Evolutionary conservation across 179 eudicot genomes (phyloP).

Genomic region (Pouteria campechiana): DNA sequence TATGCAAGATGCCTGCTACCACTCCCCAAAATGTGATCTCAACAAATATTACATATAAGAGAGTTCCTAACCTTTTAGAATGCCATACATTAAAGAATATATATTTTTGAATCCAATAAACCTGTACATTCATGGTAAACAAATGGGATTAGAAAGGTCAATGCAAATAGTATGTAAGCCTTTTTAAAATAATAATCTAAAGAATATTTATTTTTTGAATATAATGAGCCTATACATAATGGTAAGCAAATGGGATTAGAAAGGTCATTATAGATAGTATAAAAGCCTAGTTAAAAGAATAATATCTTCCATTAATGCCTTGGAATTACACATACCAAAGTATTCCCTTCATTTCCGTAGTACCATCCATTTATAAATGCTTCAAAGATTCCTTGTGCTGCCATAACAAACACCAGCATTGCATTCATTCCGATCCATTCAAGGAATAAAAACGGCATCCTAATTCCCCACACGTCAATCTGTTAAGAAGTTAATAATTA

Average conservation of each 20-base stretch:
- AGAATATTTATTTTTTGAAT: constrained; percentile 31
- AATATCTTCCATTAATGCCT: too few relatives aligned
- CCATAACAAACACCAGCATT: constrained; percentile 45
- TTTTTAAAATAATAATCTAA: constrained; percentile 26
- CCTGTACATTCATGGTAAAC: constrained; percentile 7
- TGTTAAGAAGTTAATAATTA: too few relatives aligned
- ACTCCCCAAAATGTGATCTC: constrained; percentile 35
- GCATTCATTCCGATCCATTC: constrained; percentile 54
- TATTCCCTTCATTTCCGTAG: constrained; percentile 15
- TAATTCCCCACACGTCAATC: constrained; percentile 39
- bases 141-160: not conserved
- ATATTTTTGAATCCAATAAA: constrained; percentile 35
- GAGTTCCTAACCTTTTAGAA: constrained; percentile 26
- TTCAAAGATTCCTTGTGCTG: constrained; percentile 39
- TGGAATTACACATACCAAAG: constrained; percentile 19
- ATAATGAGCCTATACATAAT: constrained; percentile 25
- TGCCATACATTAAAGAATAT: constrained; percentile 34
- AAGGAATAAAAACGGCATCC: constrained; percentile 31
- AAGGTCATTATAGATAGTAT: constrained; percentile 2
- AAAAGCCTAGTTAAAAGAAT: constrained; percentile 26
- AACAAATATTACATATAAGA: constrained; percentile 33
- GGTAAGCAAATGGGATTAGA: not conserved
- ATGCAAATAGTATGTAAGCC: constrained; percentile 16
- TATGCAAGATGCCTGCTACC: constrained; percentile 33
- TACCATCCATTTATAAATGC: constrained; percentile 45